Percentiles rank a stretch among this genome's conserved stretches.
Conservation (phyloP, 1,284 basidiomycete genomes). For the Ustilago cynodontis region DNA sequence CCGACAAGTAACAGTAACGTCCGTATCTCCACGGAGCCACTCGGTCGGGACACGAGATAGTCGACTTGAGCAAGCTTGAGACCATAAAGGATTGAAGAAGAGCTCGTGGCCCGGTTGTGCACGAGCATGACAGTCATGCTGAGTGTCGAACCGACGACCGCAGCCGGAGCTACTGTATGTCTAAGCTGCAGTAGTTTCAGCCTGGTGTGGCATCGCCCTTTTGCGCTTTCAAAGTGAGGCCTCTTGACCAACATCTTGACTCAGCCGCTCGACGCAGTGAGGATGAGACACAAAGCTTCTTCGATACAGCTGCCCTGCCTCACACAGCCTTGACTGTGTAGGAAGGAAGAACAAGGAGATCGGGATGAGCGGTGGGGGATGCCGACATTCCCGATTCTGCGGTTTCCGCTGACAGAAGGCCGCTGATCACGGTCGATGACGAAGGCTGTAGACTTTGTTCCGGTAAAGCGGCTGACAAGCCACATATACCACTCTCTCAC, state of each 20-base stretch:
- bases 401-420: neutral
- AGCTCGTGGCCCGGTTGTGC: neutral
- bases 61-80: neutral
- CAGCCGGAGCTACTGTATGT: too few species aligned
- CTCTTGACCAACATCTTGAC: too few species aligned
- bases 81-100: neutral
- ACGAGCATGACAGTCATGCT: too few species aligned
- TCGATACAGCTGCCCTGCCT: neutral
- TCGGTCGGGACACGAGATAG: neutral
- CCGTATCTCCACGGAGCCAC: neutral
- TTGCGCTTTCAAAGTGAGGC: too few species aligned
- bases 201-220: too few species aligned
- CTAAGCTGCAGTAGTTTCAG: too few species aligned
- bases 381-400: neutral
- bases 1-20: neutral
- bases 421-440: neutral
- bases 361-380: slow-evolving; percentile 4
- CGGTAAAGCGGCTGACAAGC: neutral
- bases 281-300: neutral
- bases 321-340: neutral
- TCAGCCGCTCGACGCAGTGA: too few species aligned
- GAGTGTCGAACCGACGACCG: too few species aligned
- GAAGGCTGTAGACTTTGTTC: neutral
- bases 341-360: neutral
- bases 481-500: neutral